Evolutionary conservation across 1,139 yeast species (phyloP).

Genomic region (Trichomonascaceae sp.): DNA sequence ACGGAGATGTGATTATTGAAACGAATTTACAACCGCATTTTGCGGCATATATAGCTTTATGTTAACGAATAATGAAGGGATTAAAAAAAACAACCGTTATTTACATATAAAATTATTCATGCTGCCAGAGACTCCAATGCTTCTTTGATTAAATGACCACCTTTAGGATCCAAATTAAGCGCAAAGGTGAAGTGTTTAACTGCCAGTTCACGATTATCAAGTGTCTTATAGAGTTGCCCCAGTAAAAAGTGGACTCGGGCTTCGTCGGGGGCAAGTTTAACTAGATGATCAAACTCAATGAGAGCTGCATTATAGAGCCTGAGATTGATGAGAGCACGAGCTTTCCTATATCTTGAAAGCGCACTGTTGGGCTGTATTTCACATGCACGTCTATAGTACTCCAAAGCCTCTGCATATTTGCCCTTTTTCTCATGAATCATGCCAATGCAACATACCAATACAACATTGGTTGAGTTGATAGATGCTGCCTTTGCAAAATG

Average conservation of each 20-base stretch:
- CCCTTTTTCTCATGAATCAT: constrained; percentile 82
- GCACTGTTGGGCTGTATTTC: constrained; percentile 82
- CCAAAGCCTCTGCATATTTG: constrained; percentile 63
- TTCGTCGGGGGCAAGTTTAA: constrained; percentile 83
- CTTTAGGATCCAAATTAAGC: constrained; percentile 87
- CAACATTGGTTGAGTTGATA: constrained; percentile 86
- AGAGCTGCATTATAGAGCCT: constrained; percentile 69
- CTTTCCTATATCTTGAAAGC: constrained; percentile 82
- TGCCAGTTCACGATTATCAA: constrained; percentile 70
- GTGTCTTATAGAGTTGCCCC: constrained; percentile 79
- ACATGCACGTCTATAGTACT: constrained; percentile 78
- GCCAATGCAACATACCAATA: constrained; percentile 88
- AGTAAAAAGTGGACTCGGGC: constrained; percentile 86
- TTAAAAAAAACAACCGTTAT: background rate
- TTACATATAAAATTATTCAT: background rate
- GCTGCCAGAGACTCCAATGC: constrained; percentile 51
- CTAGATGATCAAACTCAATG: constrained; percentile 64
- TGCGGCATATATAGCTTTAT: background rate
- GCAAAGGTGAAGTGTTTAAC: constrained; percentile 86
- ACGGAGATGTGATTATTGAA: constrained; percentile 20
- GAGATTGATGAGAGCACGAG: constrained; percentile 69
- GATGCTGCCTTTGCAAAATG: constrained; percentile 84
- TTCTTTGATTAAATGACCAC: constrained; percentile 78
- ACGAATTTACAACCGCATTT: background rate
- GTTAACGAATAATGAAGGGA: constrained; percentile 3